phyloP scores from a whole-genome alignment of 345 rosid species.

The Lepidium didymum region DNA sequence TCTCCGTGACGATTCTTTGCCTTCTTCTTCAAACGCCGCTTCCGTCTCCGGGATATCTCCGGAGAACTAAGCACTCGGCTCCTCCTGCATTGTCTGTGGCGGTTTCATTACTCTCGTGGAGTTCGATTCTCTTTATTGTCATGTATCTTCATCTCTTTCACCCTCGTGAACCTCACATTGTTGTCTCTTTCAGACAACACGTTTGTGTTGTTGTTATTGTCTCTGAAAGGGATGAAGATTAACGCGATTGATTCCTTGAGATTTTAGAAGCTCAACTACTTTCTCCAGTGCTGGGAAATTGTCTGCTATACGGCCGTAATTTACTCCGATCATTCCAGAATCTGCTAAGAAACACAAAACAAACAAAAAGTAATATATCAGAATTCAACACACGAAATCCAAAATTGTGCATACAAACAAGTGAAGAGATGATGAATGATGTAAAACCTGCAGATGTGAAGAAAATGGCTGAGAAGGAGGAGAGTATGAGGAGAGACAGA shows the following conservation, averaged over 20 bases:
- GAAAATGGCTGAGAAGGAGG: constrained; percentile 25
- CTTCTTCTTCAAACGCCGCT: constrained; percentile 37
- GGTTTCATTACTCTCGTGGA: constrained; percentile 49
- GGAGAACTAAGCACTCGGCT: constrained; percentile 50
- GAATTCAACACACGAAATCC: not conserved
- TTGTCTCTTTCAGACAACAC: constrained; percentile 18
- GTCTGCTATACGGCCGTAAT: constrained; percentile 79
- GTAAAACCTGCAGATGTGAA: constrained; percentile 32
- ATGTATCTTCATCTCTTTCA: constrained; percentile 41
- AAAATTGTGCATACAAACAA: not conserved
- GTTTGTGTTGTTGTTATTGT: constrained; percentile 26
- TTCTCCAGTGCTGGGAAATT: constrained; percentile 58
- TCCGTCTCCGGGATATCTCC: constrained; percentile 35
- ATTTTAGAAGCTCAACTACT: constrained; percentile 61
- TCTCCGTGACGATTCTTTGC: constrained; percentile 44
- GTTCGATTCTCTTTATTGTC: constrained; percentile 57
- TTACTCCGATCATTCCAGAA: constrained; percentile 59
- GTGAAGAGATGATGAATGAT: not conserved
- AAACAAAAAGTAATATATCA: not conserved
- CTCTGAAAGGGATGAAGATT: constrained; percentile 76
- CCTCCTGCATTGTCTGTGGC: constrained; percentile 57
- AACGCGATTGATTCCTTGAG: constrained; percentile 47
- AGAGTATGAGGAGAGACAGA: constrained; percentile 15
- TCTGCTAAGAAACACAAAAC: constrained; percentile 24
- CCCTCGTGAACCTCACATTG: constrained; percentile 33